phyloP scores from a whole-genome alignment of 2,329 filamentous ascomycete species.

The Fusarium verticillioides region DNA sequence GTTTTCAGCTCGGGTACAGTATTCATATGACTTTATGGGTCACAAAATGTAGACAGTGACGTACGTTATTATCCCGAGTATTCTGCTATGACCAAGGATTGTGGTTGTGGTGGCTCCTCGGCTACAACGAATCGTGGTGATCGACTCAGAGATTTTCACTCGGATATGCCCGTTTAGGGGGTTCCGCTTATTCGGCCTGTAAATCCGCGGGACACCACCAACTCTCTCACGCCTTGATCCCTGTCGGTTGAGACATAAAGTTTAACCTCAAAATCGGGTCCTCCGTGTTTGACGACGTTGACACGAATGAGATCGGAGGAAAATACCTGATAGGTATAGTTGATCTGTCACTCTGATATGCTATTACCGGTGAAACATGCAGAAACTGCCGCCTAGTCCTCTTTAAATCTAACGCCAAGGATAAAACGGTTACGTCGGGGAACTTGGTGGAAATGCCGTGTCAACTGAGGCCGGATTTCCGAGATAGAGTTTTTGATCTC shows the following conservation, averaged over 20 bases:
- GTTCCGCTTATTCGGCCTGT: background rate
- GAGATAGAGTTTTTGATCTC: background rate
- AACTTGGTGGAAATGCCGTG: background rate
- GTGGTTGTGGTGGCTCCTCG: background rate
- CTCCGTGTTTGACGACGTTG: background rate
- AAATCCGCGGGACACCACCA: background rate
- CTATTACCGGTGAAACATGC: background rate
- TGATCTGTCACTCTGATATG: background rate
- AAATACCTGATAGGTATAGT: background rate
- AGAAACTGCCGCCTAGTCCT: background rate
- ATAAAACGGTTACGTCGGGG: background rate
- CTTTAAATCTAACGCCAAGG: background rate
- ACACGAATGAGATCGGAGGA: background rate
- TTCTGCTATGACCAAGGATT: background rate
- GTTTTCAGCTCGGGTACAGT: background rate
- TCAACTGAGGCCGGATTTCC: background rate
- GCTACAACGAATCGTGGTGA: background rate
- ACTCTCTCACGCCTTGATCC: background rate
- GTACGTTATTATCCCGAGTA: background rate
- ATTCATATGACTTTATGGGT: background rate
- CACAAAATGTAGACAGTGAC: background rate
- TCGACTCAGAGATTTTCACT: constrained; percentile 2
- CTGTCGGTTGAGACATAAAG: constrained; percentile 5
- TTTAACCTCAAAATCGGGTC: constrained; percentile 20
- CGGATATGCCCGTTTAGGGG: constrained; percentile 15